These are phyloP conservation scores for Aspergillus tubingensis DNA, from an alignment of 2,329 filamentous ascomycete species.

Conservation along the genomic window DNA sequence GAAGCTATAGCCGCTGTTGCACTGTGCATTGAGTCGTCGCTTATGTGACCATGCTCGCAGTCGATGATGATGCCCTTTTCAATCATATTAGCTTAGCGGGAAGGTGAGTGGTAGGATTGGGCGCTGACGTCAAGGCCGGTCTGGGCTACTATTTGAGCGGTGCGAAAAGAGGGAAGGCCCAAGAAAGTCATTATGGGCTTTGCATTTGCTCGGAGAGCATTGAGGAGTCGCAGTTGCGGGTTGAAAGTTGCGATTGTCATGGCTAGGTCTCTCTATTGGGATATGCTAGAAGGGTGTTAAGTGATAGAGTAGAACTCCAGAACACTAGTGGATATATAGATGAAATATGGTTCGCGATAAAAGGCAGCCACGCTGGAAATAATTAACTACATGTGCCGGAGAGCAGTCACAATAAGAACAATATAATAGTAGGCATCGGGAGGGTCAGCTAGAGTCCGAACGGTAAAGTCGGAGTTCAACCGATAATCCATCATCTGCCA, in stretches of 20 bases:
- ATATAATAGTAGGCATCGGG: too few relatives aligned
- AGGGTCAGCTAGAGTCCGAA: too few relatives aligned
- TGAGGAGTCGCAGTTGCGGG: conserved; percentile 18
- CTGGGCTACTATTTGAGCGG: conserved; percentile 23
- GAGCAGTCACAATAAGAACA: too few relatives aligned
- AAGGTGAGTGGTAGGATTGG: not conserved
- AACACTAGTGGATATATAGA: too few relatives aligned
- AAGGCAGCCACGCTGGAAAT: too few relatives aligned
- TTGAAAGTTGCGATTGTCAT: conserved; percentile 14
- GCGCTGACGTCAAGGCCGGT: conserved; percentile 22
- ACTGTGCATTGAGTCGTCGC: conserved; percentile 33
- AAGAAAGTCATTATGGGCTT: conserved; percentile 27
- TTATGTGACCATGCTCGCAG: conserved; percentile 32
- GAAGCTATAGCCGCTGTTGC: conserved; percentile 28
- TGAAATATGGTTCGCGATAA: too few relatives aligned
- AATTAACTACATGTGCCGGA: too few relatives aligned
- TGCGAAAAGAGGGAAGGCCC: conserved; percentile 22
- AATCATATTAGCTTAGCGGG: not conserved
- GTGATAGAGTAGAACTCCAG: not conserved
- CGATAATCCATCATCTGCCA: too few relatives aligned
- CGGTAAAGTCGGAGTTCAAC: too few relatives aligned
- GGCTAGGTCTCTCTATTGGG: not conserved
- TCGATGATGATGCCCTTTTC: conserved; percentile 25
- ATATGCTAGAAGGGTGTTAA: not conserved
- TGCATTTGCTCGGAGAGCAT: conserved; percentile 16